phyloP scores from a whole-genome alignment of 805 yeast genomes.

The Komagataella pastoris region DNA sequence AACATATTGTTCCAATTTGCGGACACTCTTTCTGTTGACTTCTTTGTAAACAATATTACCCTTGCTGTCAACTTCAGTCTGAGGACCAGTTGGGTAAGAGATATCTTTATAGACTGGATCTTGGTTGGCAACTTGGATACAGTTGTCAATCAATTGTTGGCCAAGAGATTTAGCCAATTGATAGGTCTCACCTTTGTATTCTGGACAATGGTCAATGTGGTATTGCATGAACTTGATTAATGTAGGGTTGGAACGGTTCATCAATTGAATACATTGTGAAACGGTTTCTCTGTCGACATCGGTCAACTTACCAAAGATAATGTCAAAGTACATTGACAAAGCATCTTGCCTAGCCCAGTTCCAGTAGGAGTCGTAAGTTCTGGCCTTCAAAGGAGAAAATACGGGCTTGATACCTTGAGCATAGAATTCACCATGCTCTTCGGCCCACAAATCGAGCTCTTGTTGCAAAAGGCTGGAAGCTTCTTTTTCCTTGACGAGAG shows the following conservation, averaged over 20 bases:
- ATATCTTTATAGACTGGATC: conserved; percentile 96
- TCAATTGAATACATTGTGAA: conserved; percentile 88
- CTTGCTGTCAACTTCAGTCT: conserved; percentile 74
- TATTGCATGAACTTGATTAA: conserved; percentile 95
- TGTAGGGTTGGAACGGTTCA: conserved; percentile 94
- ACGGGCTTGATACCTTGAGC: conserved; percentile 85
- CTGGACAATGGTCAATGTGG: conserved; percentile 72
- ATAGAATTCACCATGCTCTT: conserved; percentile 86
- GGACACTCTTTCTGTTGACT: conserved; percentile 76
- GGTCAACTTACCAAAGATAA: conserved; percentile 84
- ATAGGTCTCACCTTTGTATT: conserved; percentile 84
- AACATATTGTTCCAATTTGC: conserved; percentile 93
- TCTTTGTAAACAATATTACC: conserved; percentile 83
- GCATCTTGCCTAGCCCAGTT: conserved; percentile 99
- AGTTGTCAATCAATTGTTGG: conserved; percentile 88
- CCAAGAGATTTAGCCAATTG: conserved; percentile 83
- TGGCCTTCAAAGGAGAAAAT: conserved; percentile 85
- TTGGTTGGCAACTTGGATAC: conserved; percentile 67
- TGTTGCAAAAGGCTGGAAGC: conserved; percentile 73
- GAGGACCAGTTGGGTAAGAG: conserved; percentile 88
- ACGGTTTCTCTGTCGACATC: conserved; percentile 94
- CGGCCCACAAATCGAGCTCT: conserved; percentile 84
- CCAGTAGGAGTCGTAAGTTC: conserved; percentile 97
- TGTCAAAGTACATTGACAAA: conserved; percentile 84
- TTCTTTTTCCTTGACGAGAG: conserved; percentile 71